These are phyloP conservation scores for Auriscalpium orientale DNA, from an alignment of 768 basidiomycete genomes.

Conservation along the genomic window DNA sequence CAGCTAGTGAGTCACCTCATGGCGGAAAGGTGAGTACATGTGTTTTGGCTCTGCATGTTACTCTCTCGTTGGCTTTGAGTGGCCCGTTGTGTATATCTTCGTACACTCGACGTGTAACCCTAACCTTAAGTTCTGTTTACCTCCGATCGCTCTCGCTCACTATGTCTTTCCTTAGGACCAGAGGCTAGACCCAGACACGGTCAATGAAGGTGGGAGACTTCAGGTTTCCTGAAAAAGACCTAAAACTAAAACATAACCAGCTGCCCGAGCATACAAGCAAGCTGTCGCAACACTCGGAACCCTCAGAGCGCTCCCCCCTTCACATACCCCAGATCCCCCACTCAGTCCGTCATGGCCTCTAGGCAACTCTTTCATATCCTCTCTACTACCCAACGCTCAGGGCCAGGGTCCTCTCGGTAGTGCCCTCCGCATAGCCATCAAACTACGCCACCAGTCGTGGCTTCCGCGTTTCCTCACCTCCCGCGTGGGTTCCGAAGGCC, in stretches of 20 bases:
- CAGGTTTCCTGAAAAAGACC: background rate
- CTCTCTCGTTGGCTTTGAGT: background rate
- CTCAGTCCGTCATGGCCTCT: constrained; percentile 31
- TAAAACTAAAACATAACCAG: constrained; percentile 27
- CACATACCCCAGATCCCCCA: constrained; percentile 47
- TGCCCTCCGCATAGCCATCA: constrained; percentile 57
- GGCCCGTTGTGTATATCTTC: background rate
- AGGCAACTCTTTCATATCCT: constrained; percentile 44
- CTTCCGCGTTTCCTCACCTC: constrained; percentile 37
- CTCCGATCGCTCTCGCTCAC: background rate
- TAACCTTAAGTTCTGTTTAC: constrained; percentile 12
- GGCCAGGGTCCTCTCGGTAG: constrained; percentile 73
- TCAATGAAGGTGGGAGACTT: constrained; percentile 10
- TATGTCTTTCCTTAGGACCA: background rate
- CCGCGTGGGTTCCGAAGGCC: constrained; percentile 34
- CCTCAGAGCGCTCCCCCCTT: constrained; percentile 52
- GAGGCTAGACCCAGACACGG: constrained; percentile 4
- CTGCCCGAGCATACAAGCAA: constrained; percentile 67
- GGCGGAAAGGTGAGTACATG: background rate
- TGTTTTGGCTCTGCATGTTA: background rate
- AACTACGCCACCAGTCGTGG: constrained; percentile 55
- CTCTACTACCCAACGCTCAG: constrained; percentile 63
- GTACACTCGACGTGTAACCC: background rate
- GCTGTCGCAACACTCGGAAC: constrained; percentile 61
- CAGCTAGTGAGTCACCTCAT: background rate